Base-by-base conservation (phyloP, 2,329 filamentous ascomycete genomes). In the Calonectria henricotiae region DNA sequence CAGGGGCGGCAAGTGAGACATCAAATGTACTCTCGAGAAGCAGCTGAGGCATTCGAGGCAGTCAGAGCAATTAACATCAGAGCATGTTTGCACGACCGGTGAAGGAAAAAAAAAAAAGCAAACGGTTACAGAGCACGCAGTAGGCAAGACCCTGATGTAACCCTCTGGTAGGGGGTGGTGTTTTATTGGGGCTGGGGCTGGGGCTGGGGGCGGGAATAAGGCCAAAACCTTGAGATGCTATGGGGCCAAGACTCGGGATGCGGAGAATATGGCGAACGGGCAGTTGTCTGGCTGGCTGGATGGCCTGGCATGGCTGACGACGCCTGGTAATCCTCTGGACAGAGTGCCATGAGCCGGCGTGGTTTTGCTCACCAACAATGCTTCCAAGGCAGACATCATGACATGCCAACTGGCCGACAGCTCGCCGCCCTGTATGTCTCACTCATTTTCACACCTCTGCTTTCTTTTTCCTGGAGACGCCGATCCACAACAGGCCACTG, bases 331-430 rank as follows among this genome's bases (percentile, higher is more conserved):
- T 13, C 32, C 47, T 32, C 27, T 7, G 17, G 25, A 25, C 25
- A 17, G 17, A 58, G 20, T 20, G 37, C 39, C 41, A 46, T 41
- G 6, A 41, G 8, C 61, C 25, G 63, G 41, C 32, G 11, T 44
- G 49, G 54, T 30, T 13, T 55, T 58, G 51, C 32, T 35, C 20
- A 15, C 11, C 35, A 55, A 1, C 51, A 39, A 58, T 58, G 20
- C 20, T 25, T 11, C 51, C 51, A 9, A 30, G 51, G 32, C 51
- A 11, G 35, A 15, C 35, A 65, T 65, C 63, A 58, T 60, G 63
- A 65, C 63, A 65, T 65, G 49, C 43, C 37, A 58, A 37, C 51
- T 25, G 49, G 30, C 46, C 23, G 44, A 37, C 61, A 51, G 43
- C 44, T 37, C 17, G 27, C 1, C 23, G 37, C 37, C 37, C 35